These are phyloP conservation scores for Akanthomyces dipterigenus DNA, from an alignment of 2,329 filamentous ascomycete species.

Conservation along the genomic window DNA sequence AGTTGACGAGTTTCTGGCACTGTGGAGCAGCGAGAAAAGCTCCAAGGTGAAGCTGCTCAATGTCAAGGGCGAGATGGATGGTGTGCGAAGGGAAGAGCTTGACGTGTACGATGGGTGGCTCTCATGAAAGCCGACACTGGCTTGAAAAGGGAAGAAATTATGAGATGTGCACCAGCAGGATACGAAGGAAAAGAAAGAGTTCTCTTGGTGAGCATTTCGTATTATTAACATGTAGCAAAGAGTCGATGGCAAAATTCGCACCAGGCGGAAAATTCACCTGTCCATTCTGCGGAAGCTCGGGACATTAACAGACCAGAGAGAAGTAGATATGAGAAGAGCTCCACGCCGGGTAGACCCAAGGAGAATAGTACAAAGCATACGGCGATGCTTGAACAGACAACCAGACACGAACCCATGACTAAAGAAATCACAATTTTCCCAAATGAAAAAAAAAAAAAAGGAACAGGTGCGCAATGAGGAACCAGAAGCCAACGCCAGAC, in stretches of 20 bases:
- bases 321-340: neutral
- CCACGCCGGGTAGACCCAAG: neutral
- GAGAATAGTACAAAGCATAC: neutral
- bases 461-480: too few relatives aligned
- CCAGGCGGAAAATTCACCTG: neutral
- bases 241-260: neutral
- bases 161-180: neutral
- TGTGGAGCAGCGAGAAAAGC: slow-evolving; percentile 56
- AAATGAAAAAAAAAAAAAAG: neutral
- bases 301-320: neutral
- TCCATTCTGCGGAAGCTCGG: neutral
- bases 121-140: neutral
- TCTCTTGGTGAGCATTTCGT: neutral
- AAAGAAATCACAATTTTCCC: neutral
- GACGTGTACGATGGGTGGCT: slow-evolving; percentile 40
- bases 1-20: slow-evolving; percentile 55
- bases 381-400: slow-evolving; percentile 8
- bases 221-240: neutral
- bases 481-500: too few relatives aligned
- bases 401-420: neutral
- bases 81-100: slow-evolving; percentile 43
- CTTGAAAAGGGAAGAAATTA: neutral
- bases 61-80: slow-evolving; percentile 68
- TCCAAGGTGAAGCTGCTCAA: slow-evolving; percentile 61
- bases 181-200: neutral